These are phyloP conservation scores for Fistulifera solaris DNA, from an alignment of 108 stramenopile species.

Conservation along the genomic window DNA sequence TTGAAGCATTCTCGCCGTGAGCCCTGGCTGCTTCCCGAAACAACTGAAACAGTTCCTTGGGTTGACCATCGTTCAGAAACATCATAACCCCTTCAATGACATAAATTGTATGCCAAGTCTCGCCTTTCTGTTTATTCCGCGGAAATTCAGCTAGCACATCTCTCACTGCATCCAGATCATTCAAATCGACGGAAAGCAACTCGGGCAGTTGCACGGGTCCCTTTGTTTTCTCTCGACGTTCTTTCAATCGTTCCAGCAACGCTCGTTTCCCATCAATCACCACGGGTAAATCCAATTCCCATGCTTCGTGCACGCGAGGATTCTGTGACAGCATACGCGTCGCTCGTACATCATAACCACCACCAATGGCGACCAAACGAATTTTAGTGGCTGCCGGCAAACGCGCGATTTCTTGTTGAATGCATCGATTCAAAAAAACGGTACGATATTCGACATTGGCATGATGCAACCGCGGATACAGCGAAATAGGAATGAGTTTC, in stretches of 20 bases:
- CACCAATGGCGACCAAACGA: slow-evolving; percentile 55
- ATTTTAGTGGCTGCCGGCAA: slow-evolving; percentile 19
- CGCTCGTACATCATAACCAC: slow-evolving; percentile 62
- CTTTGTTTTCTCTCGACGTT: slow-evolving; percentile 31
- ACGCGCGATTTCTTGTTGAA: slow-evolving; percentile 23
- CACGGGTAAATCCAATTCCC: slow-evolving; percentile 54
- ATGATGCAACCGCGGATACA: slow-evolving; percentile 62
- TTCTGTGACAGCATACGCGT: slow-evolving; percentile 34
- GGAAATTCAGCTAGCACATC: slow-evolving; percentile 23
- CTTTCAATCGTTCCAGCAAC: slow-evolving; percentile 38
- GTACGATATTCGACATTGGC: slow-evolving; percentile 71
- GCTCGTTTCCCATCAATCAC: slow-evolving; percentile 48
- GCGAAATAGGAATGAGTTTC: slow-evolving; percentile 9
- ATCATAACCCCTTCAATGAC: slow-evolving; percentile 76
- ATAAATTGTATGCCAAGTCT: slow-evolving; percentile 38
- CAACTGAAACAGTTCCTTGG: slow-evolving; percentile 9
- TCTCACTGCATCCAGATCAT: slow-evolving; percentile 35
- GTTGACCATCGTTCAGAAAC: slow-evolving; percentile 56
- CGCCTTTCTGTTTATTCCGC: slow-evolving; percentile 5
- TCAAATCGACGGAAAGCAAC: slow-evolving; percentile 42
- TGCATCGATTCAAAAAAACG: slow-evolving; percentile 47
- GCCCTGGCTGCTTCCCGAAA: too few species aligned
- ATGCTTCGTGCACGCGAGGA: slow-evolving; percentile 14
- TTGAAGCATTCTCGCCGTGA: background rate
- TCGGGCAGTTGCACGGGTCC: slow-evolving; percentile 19